Conservation (phyloP, 78 protist species). For the Pigoraptor vietnamica region DNA sequence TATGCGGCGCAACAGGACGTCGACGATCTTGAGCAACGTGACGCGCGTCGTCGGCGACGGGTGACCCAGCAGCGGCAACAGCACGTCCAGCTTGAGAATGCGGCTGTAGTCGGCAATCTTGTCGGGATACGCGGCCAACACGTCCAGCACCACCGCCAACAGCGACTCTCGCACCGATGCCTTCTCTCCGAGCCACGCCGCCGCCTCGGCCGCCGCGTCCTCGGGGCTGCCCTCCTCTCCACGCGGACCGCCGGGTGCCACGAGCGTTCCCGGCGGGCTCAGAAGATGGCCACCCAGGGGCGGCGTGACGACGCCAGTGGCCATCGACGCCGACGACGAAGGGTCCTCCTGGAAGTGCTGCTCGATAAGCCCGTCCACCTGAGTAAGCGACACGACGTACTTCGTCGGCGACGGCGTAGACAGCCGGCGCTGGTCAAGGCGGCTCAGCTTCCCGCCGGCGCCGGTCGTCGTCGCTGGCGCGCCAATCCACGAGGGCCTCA, state of each 20-base stretch:
- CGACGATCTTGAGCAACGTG: not conserved
- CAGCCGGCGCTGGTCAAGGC: not conserved
- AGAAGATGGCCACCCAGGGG: too few species aligned
- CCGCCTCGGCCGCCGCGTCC: not conserved
- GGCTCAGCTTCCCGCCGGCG: not conserved
- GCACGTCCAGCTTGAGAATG: not conserved
- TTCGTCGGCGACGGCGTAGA: not conserved
- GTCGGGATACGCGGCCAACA: not conserved
- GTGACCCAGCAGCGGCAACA: not conserved
- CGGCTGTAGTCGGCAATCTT: not conserved
- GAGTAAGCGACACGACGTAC: not conserved
- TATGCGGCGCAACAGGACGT: not conserved
- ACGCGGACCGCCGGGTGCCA: too few species aligned
- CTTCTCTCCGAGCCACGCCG: not conserved
- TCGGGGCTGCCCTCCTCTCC: not conserved
- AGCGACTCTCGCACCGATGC: not conserved
- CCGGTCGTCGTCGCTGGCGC: not conserved
- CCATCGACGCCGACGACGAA: not conserved
- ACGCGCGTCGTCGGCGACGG: not conserved
- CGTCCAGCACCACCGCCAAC: not conserved
- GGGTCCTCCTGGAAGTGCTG: not conserved
- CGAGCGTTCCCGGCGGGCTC: too few species aligned
- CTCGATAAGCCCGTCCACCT: not conserved
- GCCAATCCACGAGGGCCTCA: not conserved
- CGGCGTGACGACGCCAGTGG: not conserved